These are phyloP conservation scores for Sclerotinia minor DNA, from an alignment of 2,329 filamentous ascomycete species.

Conservation along the genomic window DNA sequence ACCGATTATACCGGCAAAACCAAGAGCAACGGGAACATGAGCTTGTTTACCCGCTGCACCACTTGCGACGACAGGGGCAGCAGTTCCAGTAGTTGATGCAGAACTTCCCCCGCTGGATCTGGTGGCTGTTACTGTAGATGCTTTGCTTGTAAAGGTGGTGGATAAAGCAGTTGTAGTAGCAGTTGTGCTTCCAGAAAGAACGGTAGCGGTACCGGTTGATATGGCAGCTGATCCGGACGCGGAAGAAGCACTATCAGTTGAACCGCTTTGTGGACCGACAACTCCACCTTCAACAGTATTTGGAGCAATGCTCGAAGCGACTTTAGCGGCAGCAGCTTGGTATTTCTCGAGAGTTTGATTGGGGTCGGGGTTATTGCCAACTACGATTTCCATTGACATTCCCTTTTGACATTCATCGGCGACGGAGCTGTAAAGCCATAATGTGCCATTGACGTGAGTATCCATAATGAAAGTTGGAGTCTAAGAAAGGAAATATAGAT, in stretches of 20 bases:
- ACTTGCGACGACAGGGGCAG: slow-evolving; percentile 10
- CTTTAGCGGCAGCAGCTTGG: not conserved
- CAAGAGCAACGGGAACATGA: slow-evolving; percentile 26
- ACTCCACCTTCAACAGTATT: not conserved
- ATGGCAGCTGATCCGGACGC: not conserved
- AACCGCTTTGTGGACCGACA: not conserved
- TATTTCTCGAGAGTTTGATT: slow-evolving; percentile 10
- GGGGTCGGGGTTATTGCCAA: slow-evolving; percentile 44
- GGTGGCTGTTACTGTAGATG: not conserved
- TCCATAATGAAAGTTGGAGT: slow-evolving; percentile 69
- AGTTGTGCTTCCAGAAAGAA: not conserved
- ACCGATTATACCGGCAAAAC: slow-evolving; percentile 28
- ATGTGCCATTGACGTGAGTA: slow-evolving; percentile 66
- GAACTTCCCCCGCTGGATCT: not conserved
- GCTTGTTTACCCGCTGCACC: slow-evolving; percentile 24
- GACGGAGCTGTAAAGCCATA: slow-evolving; percentile 80
- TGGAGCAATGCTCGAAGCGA: not conserved
- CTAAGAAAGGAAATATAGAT: slow-evolving; percentile 35
- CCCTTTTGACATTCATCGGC: slow-evolving; percentile 65
- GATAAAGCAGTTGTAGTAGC: slow-evolving; percentile 5
- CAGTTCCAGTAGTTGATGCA: not conserved
- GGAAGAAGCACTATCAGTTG: not conserved
- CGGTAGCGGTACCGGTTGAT: not conserved
- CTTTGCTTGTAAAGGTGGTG: slow-evolving; percentile 1
- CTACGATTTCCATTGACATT: slow-evolving; percentile 37